Evolutionary conservation across 192 early-diverging fungal species (phyloP).

Genomic region (Linnemannia exigua): DNA sequence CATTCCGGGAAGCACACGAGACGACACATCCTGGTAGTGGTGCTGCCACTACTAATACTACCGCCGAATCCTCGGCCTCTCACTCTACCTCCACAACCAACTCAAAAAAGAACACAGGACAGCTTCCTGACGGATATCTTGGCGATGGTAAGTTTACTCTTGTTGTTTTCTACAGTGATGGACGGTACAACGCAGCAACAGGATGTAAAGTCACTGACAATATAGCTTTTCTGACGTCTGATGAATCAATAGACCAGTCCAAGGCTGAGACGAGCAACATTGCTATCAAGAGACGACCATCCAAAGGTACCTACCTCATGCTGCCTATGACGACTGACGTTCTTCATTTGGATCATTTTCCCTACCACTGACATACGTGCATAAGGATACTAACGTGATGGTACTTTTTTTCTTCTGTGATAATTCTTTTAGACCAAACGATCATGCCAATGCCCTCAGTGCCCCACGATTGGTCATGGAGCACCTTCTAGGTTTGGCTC

Average conservation of each 20-base stretch:
- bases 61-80: neutral
- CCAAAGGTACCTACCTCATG: constrained; percentile 31
- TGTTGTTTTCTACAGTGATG: neutral
- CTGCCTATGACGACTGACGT: neutral
- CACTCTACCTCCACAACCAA: neutral
- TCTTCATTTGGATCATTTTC: too few relatives aligned
- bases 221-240: neutral
- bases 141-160: neutral
- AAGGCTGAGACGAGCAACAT: constrained; percentile 22
- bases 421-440: constrained; percentile 17
- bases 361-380: neutral
- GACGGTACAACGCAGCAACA: neutral
- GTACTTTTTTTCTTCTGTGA: neutral
- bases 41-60: neutral
- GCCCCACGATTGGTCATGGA: constrained; percentile 55
- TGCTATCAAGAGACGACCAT: constrained; percentile 40
- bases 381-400: neutral
- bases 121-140: constrained; percentile 39
- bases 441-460: constrained; percentile 48
- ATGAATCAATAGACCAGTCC: constrained; percentile 3
- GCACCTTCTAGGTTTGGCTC: constrained; percentile 32
- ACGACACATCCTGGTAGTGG: neutral
- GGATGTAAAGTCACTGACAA: neutral
- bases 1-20: constrained; percentile 1
- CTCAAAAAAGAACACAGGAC: constrained; percentile 29